phyloP scores from a whole-genome alignment of 768 basidiomycete genomes.

The Boletus tomentosulus region DNA sequence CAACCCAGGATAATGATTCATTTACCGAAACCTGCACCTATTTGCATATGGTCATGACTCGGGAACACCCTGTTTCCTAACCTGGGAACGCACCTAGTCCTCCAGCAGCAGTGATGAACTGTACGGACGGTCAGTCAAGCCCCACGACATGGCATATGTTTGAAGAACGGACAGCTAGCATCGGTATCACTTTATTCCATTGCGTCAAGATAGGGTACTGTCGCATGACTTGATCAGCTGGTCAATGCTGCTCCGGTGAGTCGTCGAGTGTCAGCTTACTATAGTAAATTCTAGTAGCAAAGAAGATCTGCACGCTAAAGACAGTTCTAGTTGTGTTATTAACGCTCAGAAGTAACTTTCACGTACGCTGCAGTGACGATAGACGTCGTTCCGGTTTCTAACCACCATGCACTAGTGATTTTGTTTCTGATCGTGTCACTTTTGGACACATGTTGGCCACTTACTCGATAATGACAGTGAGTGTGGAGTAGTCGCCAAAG shows the following conservation, averaged over 20 bases:
- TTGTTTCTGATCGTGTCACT: not conserved
- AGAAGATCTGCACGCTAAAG: slow-evolving; percentile 6
- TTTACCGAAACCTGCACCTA: slow-evolving; percentile 8
- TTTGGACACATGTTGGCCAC: not conserved
- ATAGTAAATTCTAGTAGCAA: slow-evolving; percentile 7
- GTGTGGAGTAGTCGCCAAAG: not conserved
- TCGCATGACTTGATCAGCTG: slow-evolving; percentile 1
- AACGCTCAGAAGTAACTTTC: not conserved
- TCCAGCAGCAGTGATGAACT: slow-evolving; percentile 1
- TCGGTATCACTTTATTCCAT: not conserved
- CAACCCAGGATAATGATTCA: not conserved
- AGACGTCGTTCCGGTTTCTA: not conserved
- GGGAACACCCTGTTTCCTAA: not conserved
- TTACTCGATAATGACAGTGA: not conserved
- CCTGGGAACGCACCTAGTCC: slow-evolving; percentile 1
- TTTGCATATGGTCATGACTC: not conserved
- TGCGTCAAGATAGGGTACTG: slow-evolving; percentile 2
- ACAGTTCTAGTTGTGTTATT: not conserved
- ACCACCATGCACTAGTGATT: not conserved
- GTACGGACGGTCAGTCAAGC: not conserved
- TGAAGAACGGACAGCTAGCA: slow-evolving; percentile 4
- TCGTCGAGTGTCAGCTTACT: not conserved
- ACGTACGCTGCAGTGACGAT: slow-evolving; percentile 4
- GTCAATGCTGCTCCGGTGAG: not conserved
- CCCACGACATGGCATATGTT: not conserved